These are phyloP conservation scores for Aureobasidium leucospermi DNA, from an alignment of 2,329 filamentous ascomycete genomes.

Conservation along the genomic window DNA sequence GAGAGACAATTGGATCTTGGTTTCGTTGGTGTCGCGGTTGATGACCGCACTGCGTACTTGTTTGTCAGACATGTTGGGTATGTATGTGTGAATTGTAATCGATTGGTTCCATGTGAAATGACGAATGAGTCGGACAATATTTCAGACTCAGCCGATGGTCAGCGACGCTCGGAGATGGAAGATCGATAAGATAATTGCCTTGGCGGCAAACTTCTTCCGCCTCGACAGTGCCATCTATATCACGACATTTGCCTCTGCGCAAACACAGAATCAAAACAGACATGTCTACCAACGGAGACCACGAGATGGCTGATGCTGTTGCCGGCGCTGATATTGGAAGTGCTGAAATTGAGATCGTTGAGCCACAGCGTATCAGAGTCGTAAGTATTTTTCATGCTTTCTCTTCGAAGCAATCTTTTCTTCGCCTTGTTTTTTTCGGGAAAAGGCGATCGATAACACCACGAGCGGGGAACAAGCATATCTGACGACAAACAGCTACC, in stretches of 20 bases:
- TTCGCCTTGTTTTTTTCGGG: not conserved
- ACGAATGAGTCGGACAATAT: not conserved
- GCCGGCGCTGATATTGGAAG: slow-evolving; percentile 43
- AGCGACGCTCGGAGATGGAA: not conserved
- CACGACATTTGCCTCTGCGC: not conserved
- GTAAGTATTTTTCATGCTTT: slow-evolving; percentile 26
- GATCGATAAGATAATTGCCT: slow-evolving; percentile 1
- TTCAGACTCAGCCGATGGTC: not conserved
- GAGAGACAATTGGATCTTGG: slow-evolving; percentile 86
- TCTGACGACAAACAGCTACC: slow-evolving; percentile 54
- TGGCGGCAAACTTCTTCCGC: slow-evolving; percentile 12
- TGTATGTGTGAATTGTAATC: not conserved
- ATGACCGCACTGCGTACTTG: slow-evolving; percentile 63
- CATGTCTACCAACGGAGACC: slow-evolving; percentile 13
- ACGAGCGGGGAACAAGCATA: not conserved
- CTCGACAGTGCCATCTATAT: not conserved
- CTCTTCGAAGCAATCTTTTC: not conserved
- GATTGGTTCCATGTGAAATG: not conserved
- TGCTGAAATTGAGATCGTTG: slow-evolving; percentile 28
- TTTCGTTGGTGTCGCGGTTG: slow-evolving; percentile 92
- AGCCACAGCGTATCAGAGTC: slow-evolving; percentile 39
- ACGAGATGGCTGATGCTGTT: slow-evolving; percentile 30
- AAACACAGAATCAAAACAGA: not conserved
- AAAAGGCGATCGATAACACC: not conserved
- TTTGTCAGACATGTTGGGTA: slow-evolving; percentile 19